Base-by-base conservation (phyloP, 805 yeast species). In the Metschnikowia sp. region DNA sequence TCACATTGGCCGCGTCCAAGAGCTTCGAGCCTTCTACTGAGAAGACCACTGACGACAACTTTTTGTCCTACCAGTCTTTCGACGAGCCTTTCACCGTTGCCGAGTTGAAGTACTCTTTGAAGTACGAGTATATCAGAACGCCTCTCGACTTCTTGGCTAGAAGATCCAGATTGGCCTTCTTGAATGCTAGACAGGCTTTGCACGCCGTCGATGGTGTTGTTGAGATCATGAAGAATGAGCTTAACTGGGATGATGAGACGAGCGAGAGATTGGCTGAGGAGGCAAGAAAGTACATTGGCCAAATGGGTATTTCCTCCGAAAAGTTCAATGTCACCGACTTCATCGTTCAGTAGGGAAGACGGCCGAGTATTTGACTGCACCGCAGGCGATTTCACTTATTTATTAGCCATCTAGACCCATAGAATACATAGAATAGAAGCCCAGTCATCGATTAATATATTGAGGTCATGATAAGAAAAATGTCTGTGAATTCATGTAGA, bases 131-230 rank as follows among this genome's bases (percentile, higher is more conserved):
- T 66, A 82, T 88, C 37, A 79, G 95, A 71, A 86, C 91, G 10
- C 95, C 96, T 40, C 72, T 84, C 48, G 98, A 91, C 68, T 89
- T 91, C 76, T 75, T 91, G 55, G 88, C 96, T 47, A 86, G 97
- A 76, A 85, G 98, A 77, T 84, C 92, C 45, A 83, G 98, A 70
- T 82, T 88, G 64, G 96, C 96, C 3, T 92, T 90, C 74, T 76
- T 91, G 64, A 91, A 91, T 70, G 88, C 94, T 36, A 82, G 82
- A 65, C 89, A 86, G 54, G 96, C 97, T 11, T 70, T 83, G 53
- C 75, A 72, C 43, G 86, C 95, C 12, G 83, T 91, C 47, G 95
- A 89, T 53, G 86, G 84, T 52, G 96, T 92, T 34, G 90, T 87
- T 43, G 86, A 86, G 57, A 77, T 88, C 54, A 86, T 91, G 94